A percentile compares a stretch with the other conserved stretches of the same genome.
These are phyloP conservation scores for Arachnomyces sp. DNA, from an alignment of 2,329 filamentous ascomycete species.

Conservation along the genomic window DNA sequence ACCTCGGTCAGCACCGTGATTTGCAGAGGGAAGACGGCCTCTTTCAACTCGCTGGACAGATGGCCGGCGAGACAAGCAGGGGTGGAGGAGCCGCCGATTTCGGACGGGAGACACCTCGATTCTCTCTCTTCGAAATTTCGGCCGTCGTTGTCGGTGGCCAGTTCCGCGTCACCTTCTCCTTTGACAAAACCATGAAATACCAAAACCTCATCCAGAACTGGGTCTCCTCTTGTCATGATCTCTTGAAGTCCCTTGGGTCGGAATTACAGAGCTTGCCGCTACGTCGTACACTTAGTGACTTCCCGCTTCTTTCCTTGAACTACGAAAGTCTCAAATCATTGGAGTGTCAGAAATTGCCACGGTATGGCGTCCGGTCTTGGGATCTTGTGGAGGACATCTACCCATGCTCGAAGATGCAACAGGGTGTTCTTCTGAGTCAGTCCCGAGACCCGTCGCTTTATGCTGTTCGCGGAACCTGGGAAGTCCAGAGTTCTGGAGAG, in stretches of 20 bases:
- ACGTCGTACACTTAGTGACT: slow-evolving; percentile 35
- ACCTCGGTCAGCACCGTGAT: slow-evolving; percentile 35
- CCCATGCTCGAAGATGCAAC: slow-evolving; percentile 32
- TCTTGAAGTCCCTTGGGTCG: slow-evolving; percentile 23
- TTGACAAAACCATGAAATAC: slow-evolving; percentile 42
- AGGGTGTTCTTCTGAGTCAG: slow-evolving; percentile 29
- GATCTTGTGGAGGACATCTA: slow-evolving; percentile 27
- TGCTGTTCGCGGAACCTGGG: slow-evolving; percentile 31
- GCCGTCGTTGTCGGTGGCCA: slow-evolving; percentile 41
- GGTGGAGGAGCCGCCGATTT: slow-evolving; percentile 38
- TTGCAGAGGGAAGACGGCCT: slow-evolving; percentile 34
- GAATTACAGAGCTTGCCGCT: slow-evolving; percentile 19
- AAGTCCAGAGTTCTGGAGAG: slow-evolving; percentile 18
- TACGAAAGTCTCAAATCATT: slow-evolving; percentile 36
- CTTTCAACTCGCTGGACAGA: slow-evolving; percentile 34
- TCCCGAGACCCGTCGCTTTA: slow-evolving; percentile 28
- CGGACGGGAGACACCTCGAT: slow-evolving; percentile 36
- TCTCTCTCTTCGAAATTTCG: slow-evolving; percentile 45
- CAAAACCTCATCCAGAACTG: slow-evolving; percentile 36
- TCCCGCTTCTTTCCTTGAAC: slow-evolving; percentile 38
- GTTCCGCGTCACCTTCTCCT: slow-evolving; percentile 44
- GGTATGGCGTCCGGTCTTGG: slow-evolving; percentile 24
- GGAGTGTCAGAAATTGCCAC: slow-evolving; percentile 28
- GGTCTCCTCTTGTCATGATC: slow-evolving; percentile 34
- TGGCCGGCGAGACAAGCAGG: slow-evolving; percentile 31